Evolutionary conservation across 2,329 filamentous ascomycete genomes (phyloP).

Genomic region (Aspergillus jensenii): DNA sequence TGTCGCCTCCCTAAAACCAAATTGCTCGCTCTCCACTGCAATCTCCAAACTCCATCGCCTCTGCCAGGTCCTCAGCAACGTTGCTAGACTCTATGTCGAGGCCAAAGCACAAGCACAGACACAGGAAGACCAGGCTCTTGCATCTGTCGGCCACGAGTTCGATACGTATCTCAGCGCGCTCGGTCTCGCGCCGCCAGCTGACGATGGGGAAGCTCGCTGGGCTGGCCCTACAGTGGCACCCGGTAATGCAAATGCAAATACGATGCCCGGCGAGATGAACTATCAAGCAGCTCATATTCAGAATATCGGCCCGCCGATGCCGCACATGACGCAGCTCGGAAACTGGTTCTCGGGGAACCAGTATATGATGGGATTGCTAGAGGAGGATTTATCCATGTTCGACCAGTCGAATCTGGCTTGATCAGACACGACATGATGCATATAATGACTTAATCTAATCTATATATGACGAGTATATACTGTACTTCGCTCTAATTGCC

Average conservation of each 20-base stretch:
- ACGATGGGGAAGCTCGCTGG: conserved; percentile 14
- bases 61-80: conserved; percentile 61
- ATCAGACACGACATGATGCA: not conserved
- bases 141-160: conserved; percentile 59
- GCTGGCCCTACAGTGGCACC: not conserved
- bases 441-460: too few species aligned
- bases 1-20: conserved; percentile 54
- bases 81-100: conserved; percentile 63
- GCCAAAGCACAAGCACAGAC: conserved; percentile 59
- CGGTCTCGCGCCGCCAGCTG: conserved; percentile 53
- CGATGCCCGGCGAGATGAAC: conserved; percentile 10
- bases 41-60: conserved; percentile 62
- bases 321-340: conserved; percentile 47
- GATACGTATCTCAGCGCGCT: conserved; percentile 65
- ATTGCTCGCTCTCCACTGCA: conserved; percentile 56
- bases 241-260: not conserved
- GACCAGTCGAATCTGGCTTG: conserved; percentile 19
- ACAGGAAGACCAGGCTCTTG: conserved; percentile 47
- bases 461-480: too few species aligned
- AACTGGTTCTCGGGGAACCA: conserved; percentile 68
- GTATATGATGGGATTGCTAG: conserved; percentile 64
- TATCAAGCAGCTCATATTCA: conserved; percentile 13
- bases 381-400: conserved; percentile 54
- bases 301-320: conserved; percentile 8
- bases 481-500: not conserved